Percentiles rank a stretch among this genome's conserved stretches.
These are phyloP conservation scores for Peronospora belbahrii DNA, from an alignment of 352 stramenopile species.

Conservation along the genomic window DNA sequence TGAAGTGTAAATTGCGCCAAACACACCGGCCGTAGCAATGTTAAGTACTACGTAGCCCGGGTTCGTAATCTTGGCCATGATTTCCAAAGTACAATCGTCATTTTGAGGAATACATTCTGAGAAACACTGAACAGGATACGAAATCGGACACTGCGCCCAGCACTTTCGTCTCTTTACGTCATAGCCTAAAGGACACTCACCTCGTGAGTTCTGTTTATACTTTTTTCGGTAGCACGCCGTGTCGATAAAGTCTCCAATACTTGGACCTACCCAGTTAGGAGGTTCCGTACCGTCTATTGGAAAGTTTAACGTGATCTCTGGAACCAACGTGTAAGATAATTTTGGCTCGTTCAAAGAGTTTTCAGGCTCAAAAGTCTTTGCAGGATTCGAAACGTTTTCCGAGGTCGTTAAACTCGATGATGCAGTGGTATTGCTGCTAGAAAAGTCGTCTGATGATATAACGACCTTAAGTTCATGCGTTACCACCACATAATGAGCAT, in stretches of 20 bases:
- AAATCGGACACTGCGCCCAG: slow-evolving; percentile 35
- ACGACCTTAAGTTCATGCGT: background rate
- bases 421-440: background rate
- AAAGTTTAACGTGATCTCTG: slow-evolving; percentile 10
- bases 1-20: slow-evolving; percentile 3
- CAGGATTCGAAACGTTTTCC: too few species aligned
- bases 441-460: background rate
- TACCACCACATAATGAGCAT: background rate
- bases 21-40: slow-evolving; percentile 22
- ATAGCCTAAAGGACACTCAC: background rate
- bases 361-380: too few species aligned
- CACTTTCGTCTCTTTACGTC: slow-evolving; percentile 10
- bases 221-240: background rate
- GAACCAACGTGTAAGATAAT: slow-evolving; percentile 17
- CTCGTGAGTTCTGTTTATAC: background rate
- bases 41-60: slow-evolving; percentile 18
- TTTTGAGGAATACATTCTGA: slow-evolving; percentile 41
- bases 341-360: slow-evolving; percentile 15
- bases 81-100: slow-evolving; percentile 24
- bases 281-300: slow-evolving; percentile 2
- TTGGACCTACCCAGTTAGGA: background rate
- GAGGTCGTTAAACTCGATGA: too few species aligned
- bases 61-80: slow-evolving; percentile 23
- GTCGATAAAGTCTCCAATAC: background rate
- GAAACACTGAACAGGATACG: slow-evolving; percentile 39